Evolutionary conservation across 208 protist species (phyloP).

Genomic region (Acanthamoeba lenticulata): DNA sequence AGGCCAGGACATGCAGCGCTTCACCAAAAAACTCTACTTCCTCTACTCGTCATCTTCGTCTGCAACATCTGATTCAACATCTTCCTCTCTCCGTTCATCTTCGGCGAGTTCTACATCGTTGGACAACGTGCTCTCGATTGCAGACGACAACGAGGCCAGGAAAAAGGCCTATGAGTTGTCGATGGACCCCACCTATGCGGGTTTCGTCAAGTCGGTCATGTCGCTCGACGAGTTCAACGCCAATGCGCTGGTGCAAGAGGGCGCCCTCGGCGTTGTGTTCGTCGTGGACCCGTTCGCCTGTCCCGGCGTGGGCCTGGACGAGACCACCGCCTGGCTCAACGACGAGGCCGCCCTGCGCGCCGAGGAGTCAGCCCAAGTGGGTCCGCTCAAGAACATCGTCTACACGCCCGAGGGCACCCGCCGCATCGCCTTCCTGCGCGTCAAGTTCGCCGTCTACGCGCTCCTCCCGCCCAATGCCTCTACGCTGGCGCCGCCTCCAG

Average conservation of each 20-base stretch:
- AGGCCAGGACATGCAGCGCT: conserved; percentile 6
- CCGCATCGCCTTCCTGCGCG: not conserved
- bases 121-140: not conserved
- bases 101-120: not conserved
- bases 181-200: not conserved
- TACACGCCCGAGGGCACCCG: conserved; percentile 12
- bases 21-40: conserved; percentile 2
- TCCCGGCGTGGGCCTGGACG: not conserved
- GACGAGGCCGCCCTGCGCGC: not conserved
- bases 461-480: not conserved
- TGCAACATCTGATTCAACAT: not conserved
- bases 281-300: not conserved
- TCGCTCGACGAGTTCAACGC: not conserved
- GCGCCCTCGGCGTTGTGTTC: not conserved
- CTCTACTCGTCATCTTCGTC: not conserved
- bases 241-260: not conserved
- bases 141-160: not conserved
- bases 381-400: not conserved
- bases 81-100: not conserved
- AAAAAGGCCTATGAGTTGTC: conserved; percentile 1
- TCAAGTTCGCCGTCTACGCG: not conserved
- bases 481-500: not conserved
- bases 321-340: not conserved
- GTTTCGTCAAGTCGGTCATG: conserved; percentile 1
- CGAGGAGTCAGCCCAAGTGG: not conserved